Evolutionary conservation across 2,329 filamentous ascomycete genomes (phyloP).

Genomic region (Penicillium carneum): DNA sequence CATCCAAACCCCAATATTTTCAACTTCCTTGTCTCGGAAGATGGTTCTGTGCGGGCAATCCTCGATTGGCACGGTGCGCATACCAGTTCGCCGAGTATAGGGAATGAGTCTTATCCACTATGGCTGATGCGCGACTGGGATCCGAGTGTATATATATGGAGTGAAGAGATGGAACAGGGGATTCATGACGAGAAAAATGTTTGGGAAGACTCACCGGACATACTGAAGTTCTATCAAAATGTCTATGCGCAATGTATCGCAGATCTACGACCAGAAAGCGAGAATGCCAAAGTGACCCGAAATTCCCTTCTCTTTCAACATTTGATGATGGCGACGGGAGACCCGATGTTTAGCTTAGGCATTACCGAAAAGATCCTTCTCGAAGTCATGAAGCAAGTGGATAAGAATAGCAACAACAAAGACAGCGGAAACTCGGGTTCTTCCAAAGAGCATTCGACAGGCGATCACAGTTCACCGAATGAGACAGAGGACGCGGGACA

Average conservation of each 20-base stretch:
- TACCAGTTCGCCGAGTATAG: not conserved
- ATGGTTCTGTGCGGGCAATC: not conserved
- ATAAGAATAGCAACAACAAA: not conserved
- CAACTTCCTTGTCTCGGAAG: not conserved
- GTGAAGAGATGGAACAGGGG: not conserved
- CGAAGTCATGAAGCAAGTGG: not conserved
- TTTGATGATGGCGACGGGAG: not conserved
- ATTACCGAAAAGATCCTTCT: not conserved
- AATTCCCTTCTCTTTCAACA: not conserved
- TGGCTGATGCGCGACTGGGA: constrained; percentile 4
- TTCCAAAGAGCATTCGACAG: not conserved
- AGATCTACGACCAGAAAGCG: not conserved
- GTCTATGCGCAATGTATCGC: not conserved
- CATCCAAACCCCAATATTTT: not conserved
- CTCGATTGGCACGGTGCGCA: not conserved
- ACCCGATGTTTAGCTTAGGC: not conserved
- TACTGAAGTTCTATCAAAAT: not conserved
- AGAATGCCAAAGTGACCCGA: not conserved
- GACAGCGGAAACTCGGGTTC: not conserved
- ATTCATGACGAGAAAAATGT: not conserved
- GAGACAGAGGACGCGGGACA: not conserved
- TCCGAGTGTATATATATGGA: not conserved
- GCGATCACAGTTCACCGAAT: not conserved
- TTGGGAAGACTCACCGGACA: not conserved
- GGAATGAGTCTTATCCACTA: not conserved